Base-by-base conservation (phyloP, 495 filamentous ascomycete species). In the Penicillium coprophilum region DNA sequence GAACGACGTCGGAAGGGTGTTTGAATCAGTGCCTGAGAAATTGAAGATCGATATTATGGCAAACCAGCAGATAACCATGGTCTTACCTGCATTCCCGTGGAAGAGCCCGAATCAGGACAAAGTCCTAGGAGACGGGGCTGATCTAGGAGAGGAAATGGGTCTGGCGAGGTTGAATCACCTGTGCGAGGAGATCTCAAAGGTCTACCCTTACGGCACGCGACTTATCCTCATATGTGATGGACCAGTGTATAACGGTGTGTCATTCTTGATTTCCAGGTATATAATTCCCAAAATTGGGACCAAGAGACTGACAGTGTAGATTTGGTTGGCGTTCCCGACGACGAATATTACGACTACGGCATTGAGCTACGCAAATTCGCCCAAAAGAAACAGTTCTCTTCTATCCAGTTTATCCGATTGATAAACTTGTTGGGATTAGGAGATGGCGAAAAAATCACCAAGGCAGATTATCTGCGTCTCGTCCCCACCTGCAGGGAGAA, bases 181-280 rank as follows among this genome's bases (percentile, higher is more conserved):
- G 21, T 54, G 52, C 11, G 52, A 46, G 10, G 52, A 54, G 20
- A 54, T 54, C 21, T 54, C 52, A 19, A 46, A 45, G 28, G 41
- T 54, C 31, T 54, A 54, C n/a, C 52, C 52, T 34, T 54, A 54
- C n/a, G 52, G 52, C 15, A 31, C 52, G 7, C 41, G 52, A 19
- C 52, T 54, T 10, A 54, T 54, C n/a, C 52, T 54, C 43, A 46
- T 54, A 2, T 54, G 52, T 20, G 52, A 54, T 21, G 52, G 52
- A 36, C 43, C 41, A 3, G 52, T 54, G 32, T 54, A 54, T 38
- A 54, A 54, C 30, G 52, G 52, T 54, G 38, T 24, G 52, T 3
- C 5, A 34, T 19, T 15, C 9, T 0, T 31, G 31, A 6, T 20
- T 4, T n/a, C 30, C 10, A 36, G 8, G 4, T 0, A 15, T 13